Evolutionary conservation across 176 grass and related monocot genomes (phyloP).

Genomic region (Dactylis glomerata): DNA sequence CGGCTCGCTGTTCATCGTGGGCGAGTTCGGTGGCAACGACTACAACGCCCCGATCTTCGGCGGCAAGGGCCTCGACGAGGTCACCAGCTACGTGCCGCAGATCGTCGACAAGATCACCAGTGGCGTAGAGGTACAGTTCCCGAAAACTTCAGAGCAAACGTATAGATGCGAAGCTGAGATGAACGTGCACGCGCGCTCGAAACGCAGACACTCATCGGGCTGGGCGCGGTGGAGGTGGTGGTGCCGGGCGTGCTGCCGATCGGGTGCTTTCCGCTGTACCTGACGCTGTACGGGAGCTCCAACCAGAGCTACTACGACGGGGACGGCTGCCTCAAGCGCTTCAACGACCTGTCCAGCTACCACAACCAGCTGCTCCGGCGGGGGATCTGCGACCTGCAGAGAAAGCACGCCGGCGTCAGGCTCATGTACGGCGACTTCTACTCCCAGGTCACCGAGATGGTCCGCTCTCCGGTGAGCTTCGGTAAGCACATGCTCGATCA

Average conservation of each 20-base stretch:
- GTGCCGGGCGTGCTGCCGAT: constrained; percentile 76
- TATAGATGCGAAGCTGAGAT: too few relatives aligned
- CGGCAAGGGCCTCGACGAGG: constrained; percentile 44
- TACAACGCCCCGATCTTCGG: constrained; percentile 72
- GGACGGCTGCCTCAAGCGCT: constrained; percentile 53
- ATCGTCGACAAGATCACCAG: constrained; percentile 49
- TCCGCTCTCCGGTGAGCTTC: constrained; percentile 48
- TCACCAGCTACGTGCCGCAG: constrained; percentile 44
- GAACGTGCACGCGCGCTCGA: not conserved
- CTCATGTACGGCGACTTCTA: constrained; percentile 83
- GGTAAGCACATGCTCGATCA: constrained; percentile 29
- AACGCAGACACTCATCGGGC: constrained; percentile 52
- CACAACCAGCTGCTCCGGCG: constrained; percentile 64
- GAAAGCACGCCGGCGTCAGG: constrained; percentile 44
- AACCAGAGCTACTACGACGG: constrained; percentile 59
- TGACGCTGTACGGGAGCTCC: constrained; percentile 60
- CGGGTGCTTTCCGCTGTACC: constrained; percentile 78
- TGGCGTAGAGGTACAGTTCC: constrained; percentile 54
- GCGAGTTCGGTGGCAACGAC: constrained; percentile 84
- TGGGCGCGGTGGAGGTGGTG: constrained; percentile 64
- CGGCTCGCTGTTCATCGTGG: constrained; percentile 54
- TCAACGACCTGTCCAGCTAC: constrained; percentile 55
- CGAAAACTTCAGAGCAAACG: not conserved
- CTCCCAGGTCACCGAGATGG: constrained; percentile 55
- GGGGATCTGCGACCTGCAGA: constrained; percentile 34